These are phyloP conservation scores for Penicillium egyptiacum DNA, from an alignment of 495 filamentous ascomycete species.

Conservation along the genomic window DNA sequence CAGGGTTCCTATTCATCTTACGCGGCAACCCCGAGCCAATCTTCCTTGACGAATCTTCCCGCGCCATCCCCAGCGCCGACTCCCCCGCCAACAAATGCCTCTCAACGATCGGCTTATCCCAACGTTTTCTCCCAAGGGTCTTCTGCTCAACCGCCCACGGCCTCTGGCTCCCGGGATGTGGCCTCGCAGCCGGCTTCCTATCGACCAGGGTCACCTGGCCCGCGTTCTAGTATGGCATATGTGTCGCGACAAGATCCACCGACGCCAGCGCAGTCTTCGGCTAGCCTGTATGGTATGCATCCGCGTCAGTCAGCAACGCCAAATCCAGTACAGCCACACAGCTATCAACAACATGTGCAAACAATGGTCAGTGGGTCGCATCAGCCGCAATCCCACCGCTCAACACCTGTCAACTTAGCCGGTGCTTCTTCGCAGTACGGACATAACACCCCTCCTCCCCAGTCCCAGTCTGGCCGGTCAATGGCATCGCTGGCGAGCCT, in stretches of 20 bases:
- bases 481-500: conserved; percentile 35
- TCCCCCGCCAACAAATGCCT: conserved; percentile 36
- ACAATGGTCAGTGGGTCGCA: conserved; percentile 43
- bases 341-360: conserved; percentile 46
- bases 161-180: conserved; percentile 36
- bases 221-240: conserved; percentile 36
- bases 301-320: conserved; percentile 34
- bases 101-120: conserved; percentile 40
- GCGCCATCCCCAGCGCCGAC: conserved; percentile 44
- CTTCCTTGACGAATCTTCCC: conserved; percentile 29
- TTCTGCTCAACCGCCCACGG: conserved; percentile 24
- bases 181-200: conserved; percentile 31
- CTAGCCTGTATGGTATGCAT: conserved; percentile 32
- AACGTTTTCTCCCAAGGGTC: conserved; percentile 35
- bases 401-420: conserved; percentile 32
- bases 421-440: conserved; percentile 35
- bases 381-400: conserved; percentile 35
- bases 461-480: conserved; percentile 32
- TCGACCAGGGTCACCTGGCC: conserved; percentile 39
- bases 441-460: conserved; percentile 41
- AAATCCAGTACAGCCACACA: conserved; percentile 23
- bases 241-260: conserved; percentile 36
- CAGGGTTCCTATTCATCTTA: conserved; percentile 37
- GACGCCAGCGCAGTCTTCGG: conserved; percentile 36
- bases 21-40: conserved; percentile 28